Conservation (phyloP, 306 rosid genomes). For the Pyrus pyrifolia region DNA sequence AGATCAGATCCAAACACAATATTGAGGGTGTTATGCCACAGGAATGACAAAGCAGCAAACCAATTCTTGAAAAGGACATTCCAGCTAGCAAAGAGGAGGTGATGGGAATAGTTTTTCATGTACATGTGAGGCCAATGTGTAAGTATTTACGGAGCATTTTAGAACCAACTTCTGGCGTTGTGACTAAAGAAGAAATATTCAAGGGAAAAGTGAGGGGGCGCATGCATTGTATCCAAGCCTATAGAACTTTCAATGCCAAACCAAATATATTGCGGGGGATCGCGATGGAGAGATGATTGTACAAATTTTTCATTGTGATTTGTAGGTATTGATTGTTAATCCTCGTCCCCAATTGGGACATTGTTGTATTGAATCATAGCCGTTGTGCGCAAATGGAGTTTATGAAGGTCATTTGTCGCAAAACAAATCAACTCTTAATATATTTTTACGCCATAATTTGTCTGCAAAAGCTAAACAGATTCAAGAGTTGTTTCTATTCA, state of each 20-base stretch:
- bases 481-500: not conserved
- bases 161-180: conserved; percentile 1
- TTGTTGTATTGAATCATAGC: not conserved
- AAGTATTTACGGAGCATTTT: not conserved
- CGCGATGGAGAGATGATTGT: not conserved
- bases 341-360: not conserved
- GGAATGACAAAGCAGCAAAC: conserved; percentile 70
- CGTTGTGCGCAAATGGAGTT: not conserved
- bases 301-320: not conserved
- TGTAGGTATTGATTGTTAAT: not conserved
- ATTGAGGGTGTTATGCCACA: conserved; percentile 74
- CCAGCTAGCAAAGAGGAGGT: conserved; percentile 79
- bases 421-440: not conserved
- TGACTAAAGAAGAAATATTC: not conserved
- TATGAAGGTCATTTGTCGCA: not conserved
- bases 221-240: conserved; percentile 6
- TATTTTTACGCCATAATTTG: not conserved
- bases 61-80: conserved; percentile 74
- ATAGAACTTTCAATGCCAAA: not conserved
- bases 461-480: not conserved
- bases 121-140: conserved; percentile 9
- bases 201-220: not conserved
- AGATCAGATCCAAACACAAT: conserved; percentile 84
- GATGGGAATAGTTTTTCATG: conserved; percentile 23
- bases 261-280: not conserved